Evolutionary conservation across 2,329 filamentous ascomycete genomes (phyloP).

Genomic region (Colletotrichum liaoningense): DNA sequence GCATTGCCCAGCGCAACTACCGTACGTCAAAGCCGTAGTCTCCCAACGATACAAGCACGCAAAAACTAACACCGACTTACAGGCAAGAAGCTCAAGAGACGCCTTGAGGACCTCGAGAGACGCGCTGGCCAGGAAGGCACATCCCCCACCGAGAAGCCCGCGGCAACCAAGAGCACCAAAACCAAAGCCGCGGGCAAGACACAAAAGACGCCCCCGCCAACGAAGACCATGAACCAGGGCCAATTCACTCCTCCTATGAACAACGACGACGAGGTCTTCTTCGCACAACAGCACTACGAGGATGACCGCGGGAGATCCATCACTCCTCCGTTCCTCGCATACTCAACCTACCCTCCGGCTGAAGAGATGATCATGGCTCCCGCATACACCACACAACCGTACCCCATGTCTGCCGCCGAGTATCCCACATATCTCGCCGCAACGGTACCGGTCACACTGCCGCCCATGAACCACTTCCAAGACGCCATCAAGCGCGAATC

Average conservation of each 20-base stretch:
- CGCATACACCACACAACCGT: conserved; percentile 65
- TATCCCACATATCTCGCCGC: conserved; percentile 69
- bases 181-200: conserved; percentile 44
- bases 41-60: background rate
- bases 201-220: conserved; percentile 48
- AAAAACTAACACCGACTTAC: conserved; percentile 16
- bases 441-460: conserved; percentile 69
- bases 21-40: conserved; percentile 66
- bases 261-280: conserved; percentile 74
- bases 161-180: conserved; percentile 54
- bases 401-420: conserved; percentile 63
- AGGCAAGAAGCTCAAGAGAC: conserved; percentile 95
- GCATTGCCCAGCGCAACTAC: conserved; percentile 97
- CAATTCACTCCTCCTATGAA: conserved; percentile 72
- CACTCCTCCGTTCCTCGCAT: conserved; percentile 77
- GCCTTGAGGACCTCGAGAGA: conserved; percentile 86
- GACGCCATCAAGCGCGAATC: conserved; percentile 76
- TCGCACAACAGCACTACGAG: conserved; percentile 60
- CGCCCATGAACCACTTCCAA: conserved; percentile 72
- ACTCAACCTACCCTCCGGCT: conserved; percentile 74
- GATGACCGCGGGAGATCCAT: conserved; percentile 77
- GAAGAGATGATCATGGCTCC: conserved; percentile 72
- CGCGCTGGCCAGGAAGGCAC: conserved; percentile 71
- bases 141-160: conserved; percentile 51
- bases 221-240: conserved; percentile 57